Evolutionary conservation across 495 filamentous ascomycete species (phyloP), one percentile per base, ranked within the genome.

Genomic region (Sordaria brevicollis): DNA sequence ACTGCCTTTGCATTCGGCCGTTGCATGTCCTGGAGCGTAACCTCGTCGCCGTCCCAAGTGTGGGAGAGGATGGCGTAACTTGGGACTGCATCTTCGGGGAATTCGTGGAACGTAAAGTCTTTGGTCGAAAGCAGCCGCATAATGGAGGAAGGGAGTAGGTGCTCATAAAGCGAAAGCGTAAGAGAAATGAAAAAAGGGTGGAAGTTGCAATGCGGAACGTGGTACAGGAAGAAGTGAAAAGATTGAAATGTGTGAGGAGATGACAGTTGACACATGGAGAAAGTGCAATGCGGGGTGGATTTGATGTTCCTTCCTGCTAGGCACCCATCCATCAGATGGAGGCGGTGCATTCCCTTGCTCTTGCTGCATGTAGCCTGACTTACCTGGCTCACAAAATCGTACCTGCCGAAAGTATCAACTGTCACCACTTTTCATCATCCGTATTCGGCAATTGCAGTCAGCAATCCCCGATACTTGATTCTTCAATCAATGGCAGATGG

Each of bases 41-140:
- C 37, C 8, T 74, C 71, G 8, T 73, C 19, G 10, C 38, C 35
- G 0, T 43, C 72, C 72, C 70, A 74, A 0, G 70, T 72, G 54
- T 73, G 67, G 3, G 72, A 73, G 5, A 71, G 25, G 34, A 73
- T 70, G 13, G 70, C 72, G 54, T 73, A 73, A n/a, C n/a, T n/a
- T n/a, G 39, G 41, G 33, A 57, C 21, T 0, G 11, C 4, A 57
- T 57, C 21, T 29, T 57, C 21, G 21, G 21, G 21, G 5, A 57
- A 57, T 15, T 15, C 21, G 49, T 57, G 49, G 2, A 54, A 57
- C 0, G 49, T 29, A 1, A 29, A 31, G 11, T 57, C 21, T 57
- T 1, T 2, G 11, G 49, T 5, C 10, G 21, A 31, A 57, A 57
- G 49, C 49, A 57, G 21, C 0, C 49, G 49, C 49, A 57, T 57